phyloP scores from a whole-genome alignment of 768 basidiomycete species.

The Trametes sanguinea region DNA sequence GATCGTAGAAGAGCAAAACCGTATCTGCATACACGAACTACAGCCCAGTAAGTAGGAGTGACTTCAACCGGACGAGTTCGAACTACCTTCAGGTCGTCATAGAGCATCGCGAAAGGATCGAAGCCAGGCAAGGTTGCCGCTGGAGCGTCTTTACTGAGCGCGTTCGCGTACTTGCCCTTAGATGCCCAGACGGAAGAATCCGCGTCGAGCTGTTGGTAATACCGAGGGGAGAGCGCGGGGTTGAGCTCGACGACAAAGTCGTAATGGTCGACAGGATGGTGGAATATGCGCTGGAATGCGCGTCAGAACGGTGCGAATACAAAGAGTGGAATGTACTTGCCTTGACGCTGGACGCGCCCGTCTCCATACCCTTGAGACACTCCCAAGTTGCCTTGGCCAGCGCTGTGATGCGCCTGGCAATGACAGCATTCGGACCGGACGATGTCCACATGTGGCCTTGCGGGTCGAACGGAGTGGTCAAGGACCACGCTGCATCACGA shows the following conservation, averaged over 20 bases:
- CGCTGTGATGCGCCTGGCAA: slow-evolving; percentile 70
- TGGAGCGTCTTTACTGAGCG: slow-evolving; percentile 31
- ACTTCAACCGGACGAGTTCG: too few species aligned
- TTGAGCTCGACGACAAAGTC: slow-evolving; percentile 82
- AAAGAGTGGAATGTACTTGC: slow-evolving; percentile 39
- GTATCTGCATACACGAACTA: slow-evolving; percentile 76
- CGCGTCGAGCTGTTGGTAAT: slow-evolving; percentile 66
- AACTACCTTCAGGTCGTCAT: slow-evolving; percentile 72
- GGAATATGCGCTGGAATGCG: slow-evolving; percentile 52
- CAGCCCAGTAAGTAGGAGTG: slow-evolving; percentile 3
- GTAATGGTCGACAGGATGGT: slow-evolving; percentile 82
- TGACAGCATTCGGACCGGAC: slow-evolving; percentile 63
- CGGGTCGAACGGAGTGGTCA: slow-evolving; percentile 77
- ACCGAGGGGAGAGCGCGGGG: slow-evolving; percentile 62
- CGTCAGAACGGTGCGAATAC: neutral
- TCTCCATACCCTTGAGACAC: slow-evolving; percentile 54
- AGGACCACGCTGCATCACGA: slow-evolving; percentile 52
- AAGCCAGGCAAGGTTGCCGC: slow-evolving; percentile 60
- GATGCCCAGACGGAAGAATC: slow-evolving; percentile 50
- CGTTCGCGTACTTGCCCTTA: slow-evolving; percentile 49
- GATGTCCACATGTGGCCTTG: slow-evolving; percentile 78
- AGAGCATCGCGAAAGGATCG: slow-evolving; percentile 72
- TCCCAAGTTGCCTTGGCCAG: slow-evolving; percentile 77
- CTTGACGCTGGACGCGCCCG: slow-evolving; percentile 55
- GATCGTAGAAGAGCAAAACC: slow-evolving; percentile 82